These are phyloP conservation scores for Colletotrichum tofieldiae DNA, from an alignment of 2,329 filamentous ascomycete species.

Conservation along the genomic window DNA sequence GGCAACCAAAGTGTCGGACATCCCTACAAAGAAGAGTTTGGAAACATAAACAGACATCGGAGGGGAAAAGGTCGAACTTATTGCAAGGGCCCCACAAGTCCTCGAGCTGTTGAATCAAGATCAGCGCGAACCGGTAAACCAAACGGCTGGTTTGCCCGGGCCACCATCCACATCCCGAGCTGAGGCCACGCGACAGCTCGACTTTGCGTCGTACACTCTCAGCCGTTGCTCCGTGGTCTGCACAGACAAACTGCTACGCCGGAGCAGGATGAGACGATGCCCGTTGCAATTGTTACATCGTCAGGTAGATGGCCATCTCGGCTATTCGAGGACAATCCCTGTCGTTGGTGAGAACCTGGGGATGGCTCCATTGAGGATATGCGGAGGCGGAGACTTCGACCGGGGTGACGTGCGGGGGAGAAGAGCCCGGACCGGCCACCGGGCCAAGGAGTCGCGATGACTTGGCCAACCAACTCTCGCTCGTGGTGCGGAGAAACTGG, in stretches of 20 bases:
- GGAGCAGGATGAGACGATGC: neutral
- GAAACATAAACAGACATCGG: neutral
- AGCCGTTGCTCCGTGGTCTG: neutral
- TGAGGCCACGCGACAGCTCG: neutral
- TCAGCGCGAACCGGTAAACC: neutral
- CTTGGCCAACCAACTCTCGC: conserved; percentile 3
- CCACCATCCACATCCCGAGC: conserved; percentile 1
- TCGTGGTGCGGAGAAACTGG: conserved; percentile 14
- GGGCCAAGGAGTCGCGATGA: conserved; percentile 4
- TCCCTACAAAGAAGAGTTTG: neutral
- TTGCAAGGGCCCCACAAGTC: neutral
- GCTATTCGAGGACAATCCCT: neutral
- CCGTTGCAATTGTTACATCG: neutral
- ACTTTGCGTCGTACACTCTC: neutral
- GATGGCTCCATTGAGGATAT: conserved; percentile 5
- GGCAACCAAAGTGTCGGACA: neutral
- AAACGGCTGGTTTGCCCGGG: neutral
- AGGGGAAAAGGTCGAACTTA: neutral
- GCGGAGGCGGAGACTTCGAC: conserved; percentile 29
- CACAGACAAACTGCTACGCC: conserved; percentile 1
- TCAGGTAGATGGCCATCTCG: neutral
- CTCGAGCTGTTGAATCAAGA: too few relatives aligned
- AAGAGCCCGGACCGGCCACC: conserved; percentile 36
- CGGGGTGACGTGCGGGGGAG: conserved; percentile 36
- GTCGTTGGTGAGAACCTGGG: neutral